phyloP scores from a whole-genome alignment of 345 rosid species.

The Aquilaria sinensis region DNA sequence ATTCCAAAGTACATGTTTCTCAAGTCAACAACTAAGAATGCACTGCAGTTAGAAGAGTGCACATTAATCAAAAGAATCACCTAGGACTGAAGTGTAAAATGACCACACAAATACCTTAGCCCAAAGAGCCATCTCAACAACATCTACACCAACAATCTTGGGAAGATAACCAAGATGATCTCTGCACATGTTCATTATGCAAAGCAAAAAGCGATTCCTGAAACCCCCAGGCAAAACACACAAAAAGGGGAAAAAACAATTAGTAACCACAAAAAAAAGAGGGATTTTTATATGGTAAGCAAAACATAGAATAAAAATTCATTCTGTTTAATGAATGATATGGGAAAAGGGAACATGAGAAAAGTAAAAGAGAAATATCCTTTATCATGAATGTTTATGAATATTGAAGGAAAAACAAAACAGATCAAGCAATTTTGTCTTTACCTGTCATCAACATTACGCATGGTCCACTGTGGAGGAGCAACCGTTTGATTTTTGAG shows the following conservation, averaged over 20 bases:
- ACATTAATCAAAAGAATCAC: too few species aligned
- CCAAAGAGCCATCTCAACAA: constrained; percentile 89
- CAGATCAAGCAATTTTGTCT: constrained; percentile 1
- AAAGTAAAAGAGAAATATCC: too few species aligned
- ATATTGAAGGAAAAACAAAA: neutral
- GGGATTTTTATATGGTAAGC: too few species aligned
- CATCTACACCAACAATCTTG: constrained; percentile 75
- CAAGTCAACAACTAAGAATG: too few species aligned
- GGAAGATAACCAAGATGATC: constrained; percentile 63
- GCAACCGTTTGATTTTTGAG: constrained; percentile 90
- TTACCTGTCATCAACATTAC: constrained; percentile 84
- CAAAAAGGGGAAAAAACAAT: neutral
- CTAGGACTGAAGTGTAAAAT: too few species aligned
- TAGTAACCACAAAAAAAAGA: too few species aligned
- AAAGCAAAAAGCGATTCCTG: constrained; percentile 62
- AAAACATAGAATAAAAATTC: too few species aligned
- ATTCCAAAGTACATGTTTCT: too few species aligned
- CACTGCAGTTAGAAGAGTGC: too few species aligned
- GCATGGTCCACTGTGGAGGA: constrained; percentile 98
- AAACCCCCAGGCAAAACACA: constrained; percentile 6
- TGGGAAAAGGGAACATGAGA: too few species aligned
- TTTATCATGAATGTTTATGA: neutral
- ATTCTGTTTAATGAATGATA: too few species aligned
- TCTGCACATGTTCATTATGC: constrained; percentile 61
- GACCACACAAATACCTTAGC: constrained; percentile 54